Conservation (phyloP, 78 protist genomes). For the Anaeramoeba flamelloides region DNA sequence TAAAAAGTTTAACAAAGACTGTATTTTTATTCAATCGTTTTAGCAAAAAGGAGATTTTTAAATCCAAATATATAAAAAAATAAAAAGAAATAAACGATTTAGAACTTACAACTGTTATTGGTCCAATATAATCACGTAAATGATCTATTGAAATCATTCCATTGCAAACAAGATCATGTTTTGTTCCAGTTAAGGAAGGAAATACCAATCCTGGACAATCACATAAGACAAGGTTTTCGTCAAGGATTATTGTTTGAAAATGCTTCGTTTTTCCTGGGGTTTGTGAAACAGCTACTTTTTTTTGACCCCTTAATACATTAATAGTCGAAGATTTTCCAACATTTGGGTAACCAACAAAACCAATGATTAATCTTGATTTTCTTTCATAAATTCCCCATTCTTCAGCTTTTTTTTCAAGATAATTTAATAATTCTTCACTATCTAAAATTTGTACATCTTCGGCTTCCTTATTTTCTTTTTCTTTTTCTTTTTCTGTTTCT, state of each 20-base stretch:
- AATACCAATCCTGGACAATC: background rate
- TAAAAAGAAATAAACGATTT: too few relatives aligned
- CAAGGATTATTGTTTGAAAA: background rate
- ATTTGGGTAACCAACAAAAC: background rate
- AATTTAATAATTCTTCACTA: background rate
- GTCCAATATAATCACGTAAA: background rate
- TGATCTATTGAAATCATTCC: background rate
- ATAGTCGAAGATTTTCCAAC: background rate
- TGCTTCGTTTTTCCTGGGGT: background rate
- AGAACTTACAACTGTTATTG: background rate
- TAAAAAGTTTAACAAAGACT: too few relatives aligned
- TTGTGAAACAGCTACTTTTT: background rate
- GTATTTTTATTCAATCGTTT: too few relatives aligned
- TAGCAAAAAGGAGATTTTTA: too few relatives aligned
- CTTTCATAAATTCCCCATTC: background rate
- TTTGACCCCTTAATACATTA: background rate
- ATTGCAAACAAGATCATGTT: background rate
- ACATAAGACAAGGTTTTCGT: background rate
- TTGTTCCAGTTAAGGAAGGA: background rate
- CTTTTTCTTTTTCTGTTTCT: background rate
- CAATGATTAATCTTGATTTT: background rate
- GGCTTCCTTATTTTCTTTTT: background rate
- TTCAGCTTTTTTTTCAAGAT: background rate
- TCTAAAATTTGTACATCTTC: background rate
- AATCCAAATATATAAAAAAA: too few relatives aligned